Evolutionary conservation across 78 protist genomes (phyloP).

Genomic region (Emiliania huxleyi): DNA sequence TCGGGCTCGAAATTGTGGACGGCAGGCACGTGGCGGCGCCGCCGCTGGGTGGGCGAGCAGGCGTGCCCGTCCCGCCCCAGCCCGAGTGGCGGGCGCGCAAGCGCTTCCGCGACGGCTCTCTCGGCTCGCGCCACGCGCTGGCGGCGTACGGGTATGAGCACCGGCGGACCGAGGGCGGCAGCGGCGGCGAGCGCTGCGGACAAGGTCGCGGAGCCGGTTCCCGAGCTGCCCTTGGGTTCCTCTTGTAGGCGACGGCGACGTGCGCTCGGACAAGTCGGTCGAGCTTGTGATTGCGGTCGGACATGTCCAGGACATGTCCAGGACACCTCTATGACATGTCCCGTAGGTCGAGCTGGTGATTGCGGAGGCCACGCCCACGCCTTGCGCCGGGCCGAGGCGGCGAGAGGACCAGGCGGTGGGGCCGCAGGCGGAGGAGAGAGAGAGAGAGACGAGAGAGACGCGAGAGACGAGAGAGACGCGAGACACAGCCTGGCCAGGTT

Average conservation of each 20-base stretch:
- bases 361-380: background rate
- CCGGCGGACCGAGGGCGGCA: slow-evolving; percentile 48
- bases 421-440: too few relatives aligned
- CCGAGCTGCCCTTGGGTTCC: too few relatives aligned
- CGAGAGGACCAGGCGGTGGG: too few relatives aligned
- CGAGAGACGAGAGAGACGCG: too few relatives aligned
- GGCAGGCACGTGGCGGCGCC: background rate
- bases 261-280: background rate
- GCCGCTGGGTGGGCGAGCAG: background rate
- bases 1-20: background rate
- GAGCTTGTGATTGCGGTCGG: background rate
- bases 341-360: background rate
- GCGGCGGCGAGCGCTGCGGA: too few relatives aligned
- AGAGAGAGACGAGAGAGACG: too few relatives aligned
- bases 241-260: background rate
- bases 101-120: background rate
- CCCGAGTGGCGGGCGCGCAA: background rate
- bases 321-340: too few relatives aligned
- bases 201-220: too few relatives aligned
- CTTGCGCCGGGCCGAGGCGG: background rate
- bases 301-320: too few relatives aligned
- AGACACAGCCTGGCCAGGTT: too few relatives aligned
- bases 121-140: background rate
- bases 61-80: background rate
- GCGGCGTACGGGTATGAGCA: background rate